Conservation (phyloP, 345 rosid species). For the Erucastrum elatum region DNA sequence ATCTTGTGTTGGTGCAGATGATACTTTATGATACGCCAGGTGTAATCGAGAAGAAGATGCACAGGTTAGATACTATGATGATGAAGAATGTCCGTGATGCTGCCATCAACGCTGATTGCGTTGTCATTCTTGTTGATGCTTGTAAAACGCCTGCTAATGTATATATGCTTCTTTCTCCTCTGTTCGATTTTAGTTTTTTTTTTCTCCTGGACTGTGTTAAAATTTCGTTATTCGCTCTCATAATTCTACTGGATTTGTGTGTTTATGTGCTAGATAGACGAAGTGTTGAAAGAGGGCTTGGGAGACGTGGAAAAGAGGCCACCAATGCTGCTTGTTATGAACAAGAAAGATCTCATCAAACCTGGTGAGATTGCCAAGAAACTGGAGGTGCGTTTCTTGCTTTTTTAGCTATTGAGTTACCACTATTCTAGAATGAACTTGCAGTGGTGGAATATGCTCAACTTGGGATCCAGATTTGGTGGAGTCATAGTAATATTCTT, state of each 20-base stretch:
- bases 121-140: slow-evolving; percentile 81
- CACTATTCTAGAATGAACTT: slow-evolving; percentile 27
- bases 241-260: background rate
- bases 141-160: slow-evolving; percentile 70
- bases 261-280: slow-evolving; percentile 61
- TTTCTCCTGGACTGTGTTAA: background rate
- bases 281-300: slow-evolving; percentile 76
- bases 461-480: slow-evolving; percentile 14
- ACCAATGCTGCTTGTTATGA: slow-evolving; percentile 81
- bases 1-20: slow-evolving; percentile 52
- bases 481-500: slow-evolving; percentile 21
- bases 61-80: slow-evolving; percentile 97
- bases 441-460: slow-evolving; percentile 30
- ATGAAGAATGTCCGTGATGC: slow-evolving; percentile 96
- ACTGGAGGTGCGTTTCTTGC: slow-evolving; percentile 56
- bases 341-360: slow-evolving; percentile 89
- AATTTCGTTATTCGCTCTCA: background rate
- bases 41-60: slow-evolving; percentile 91
- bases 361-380: slow-evolving; percentile 97
- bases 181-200: background rate
- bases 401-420: background rate
- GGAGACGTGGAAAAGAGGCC: slow-evolving; percentile 53
- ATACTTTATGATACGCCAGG: slow-evolving; percentile 94
- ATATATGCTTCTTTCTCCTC: slow-evolving; percentile 44
- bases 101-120: slow-evolving; percentile 82